Conservation (phyloP, 352 stramenopile genomes). For the Globisporangium canariense region DNA sequence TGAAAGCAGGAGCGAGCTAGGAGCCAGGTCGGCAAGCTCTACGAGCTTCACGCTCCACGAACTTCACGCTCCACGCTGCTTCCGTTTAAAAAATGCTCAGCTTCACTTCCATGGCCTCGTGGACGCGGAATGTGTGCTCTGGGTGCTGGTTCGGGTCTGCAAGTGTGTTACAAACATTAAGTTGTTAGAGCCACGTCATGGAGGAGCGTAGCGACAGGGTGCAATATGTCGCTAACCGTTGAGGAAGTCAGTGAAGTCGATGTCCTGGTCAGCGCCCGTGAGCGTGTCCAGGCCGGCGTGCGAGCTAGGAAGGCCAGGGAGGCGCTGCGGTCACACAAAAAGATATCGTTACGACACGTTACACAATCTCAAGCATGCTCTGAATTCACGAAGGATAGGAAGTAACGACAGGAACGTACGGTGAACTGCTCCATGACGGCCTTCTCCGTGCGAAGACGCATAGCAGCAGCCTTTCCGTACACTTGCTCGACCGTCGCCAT, state of each 20-base stretch:
- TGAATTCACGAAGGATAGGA: no score
- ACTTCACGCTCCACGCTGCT: neutral
- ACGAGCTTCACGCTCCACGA: no score
- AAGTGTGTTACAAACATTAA: neutral
- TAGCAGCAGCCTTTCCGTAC: conserved; percentile 85
- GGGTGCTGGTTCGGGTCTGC: conserved; percentile 77
- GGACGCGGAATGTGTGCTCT: conserved; percentile 77
- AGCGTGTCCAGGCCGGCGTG: conserved; percentile 73
- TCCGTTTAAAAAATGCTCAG: conserved; percentile 80
- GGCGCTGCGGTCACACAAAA: conserved; percentile 33
- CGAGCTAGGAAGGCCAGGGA: conserved; percentile 81
- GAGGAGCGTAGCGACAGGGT: neutral
- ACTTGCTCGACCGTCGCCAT: conserved; percentile 88
- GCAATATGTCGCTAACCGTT: conserved; percentile 40
- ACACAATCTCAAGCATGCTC: neutral
- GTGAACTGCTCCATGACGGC: conserved; percentile 81
- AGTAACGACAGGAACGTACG: conserved; percentile 24
- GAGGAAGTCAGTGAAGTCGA: conserved; percentile 80
- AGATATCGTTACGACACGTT: neutral
- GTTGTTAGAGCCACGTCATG: no score
- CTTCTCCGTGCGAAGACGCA: conserved; percentile 88
- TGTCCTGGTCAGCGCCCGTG: conserved; percentile 72
- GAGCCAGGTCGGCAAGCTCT: neutral
- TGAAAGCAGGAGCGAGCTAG: neutral
- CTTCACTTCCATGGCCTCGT: conserved; percentile 89